A percentile compares a stretch with the other conserved stretches of the same genome.
Conservation (phyloP, 345 rosid genomes). For the Arabidopsis suecica region DNA sequence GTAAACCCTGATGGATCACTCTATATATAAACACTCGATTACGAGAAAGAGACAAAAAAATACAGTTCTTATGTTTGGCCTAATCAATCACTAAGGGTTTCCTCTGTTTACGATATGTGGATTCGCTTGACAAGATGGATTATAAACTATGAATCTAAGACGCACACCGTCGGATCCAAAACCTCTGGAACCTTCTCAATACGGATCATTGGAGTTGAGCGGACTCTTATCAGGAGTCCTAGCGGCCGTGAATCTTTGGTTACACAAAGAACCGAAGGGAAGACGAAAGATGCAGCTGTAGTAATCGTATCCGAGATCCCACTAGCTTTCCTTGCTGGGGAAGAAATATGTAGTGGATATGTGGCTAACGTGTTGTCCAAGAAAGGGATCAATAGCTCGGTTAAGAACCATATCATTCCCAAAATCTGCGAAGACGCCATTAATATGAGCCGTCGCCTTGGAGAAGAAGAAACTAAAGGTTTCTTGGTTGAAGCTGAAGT, state of each 20-base stretch:
- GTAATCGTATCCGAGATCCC: too few relatives aligned
- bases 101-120: too few relatives aligned
- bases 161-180: not conserved
- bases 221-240: not conserved
- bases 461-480: too few relatives aligned
- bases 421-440: not conserved
- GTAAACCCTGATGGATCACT: too few relatives aligned
- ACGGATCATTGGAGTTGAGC: not conserved
- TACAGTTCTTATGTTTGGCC: too few relatives aligned
- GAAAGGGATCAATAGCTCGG: not conserved
- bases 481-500: not conserved
- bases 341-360: not conserved
- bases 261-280: not conserved
- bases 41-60: too few relatives aligned
- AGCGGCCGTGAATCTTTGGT: not conserved
- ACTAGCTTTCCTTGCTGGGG: too few relatives aligned
- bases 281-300: not conserved
- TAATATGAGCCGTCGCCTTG: not conserved
- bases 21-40: too few relatives aligned
- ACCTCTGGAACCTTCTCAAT: too few relatives aligned
- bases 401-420: not conserved
- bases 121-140: too few relatives aligned
- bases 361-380: not conserved
- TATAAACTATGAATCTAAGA: too few relatives aligned
- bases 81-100: too few relatives aligned